Evolutionary conservation across 495 filamentous ascomycete genomes (phyloP).

Genomic region (Cairneyella variabilis): DNA sequence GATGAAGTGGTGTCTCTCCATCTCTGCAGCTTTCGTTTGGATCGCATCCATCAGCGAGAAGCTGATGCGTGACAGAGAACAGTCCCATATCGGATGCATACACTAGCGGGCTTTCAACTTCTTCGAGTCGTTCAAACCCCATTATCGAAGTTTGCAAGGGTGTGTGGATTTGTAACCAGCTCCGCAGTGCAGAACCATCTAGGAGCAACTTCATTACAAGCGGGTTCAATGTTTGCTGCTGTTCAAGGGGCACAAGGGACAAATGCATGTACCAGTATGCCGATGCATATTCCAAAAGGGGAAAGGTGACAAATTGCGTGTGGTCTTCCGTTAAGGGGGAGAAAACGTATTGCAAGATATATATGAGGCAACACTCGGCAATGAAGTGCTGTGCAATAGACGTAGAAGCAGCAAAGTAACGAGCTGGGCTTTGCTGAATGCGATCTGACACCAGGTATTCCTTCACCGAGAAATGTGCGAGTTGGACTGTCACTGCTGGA

Average conservation of each 20-base stretch:
- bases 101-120: neutral
- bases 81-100: slow-evolving; percentile 3
- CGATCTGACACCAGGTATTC: slow-evolving; percentile 29
- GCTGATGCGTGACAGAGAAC: neutral
- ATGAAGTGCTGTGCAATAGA: neutral
- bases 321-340: neutral
- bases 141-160: neutral
- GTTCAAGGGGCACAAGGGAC: neutral
- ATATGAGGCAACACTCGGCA: slow-evolving; percentile 2
- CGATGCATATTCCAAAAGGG: neutral
- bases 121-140: neutral
- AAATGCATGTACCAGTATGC: neutral
- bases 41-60: neutral
- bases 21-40: neutral
- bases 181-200: neutral
- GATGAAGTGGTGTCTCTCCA: slow-evolving; percentile 22
- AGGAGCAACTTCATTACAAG: neutral
- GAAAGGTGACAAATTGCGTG: neutral
- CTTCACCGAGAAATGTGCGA: slow-evolving; percentile 35
- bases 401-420: neutral
- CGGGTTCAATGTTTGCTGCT: neutral
- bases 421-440: neutral
- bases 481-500: slow-evolving; percentile 37
- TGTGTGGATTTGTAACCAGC: neutral
- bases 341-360: neutral